Evolutionary conservation across 352 stramenopile genomes (phyloP).

Genomic region (Phytophthora pseudosyringae): DNA sequence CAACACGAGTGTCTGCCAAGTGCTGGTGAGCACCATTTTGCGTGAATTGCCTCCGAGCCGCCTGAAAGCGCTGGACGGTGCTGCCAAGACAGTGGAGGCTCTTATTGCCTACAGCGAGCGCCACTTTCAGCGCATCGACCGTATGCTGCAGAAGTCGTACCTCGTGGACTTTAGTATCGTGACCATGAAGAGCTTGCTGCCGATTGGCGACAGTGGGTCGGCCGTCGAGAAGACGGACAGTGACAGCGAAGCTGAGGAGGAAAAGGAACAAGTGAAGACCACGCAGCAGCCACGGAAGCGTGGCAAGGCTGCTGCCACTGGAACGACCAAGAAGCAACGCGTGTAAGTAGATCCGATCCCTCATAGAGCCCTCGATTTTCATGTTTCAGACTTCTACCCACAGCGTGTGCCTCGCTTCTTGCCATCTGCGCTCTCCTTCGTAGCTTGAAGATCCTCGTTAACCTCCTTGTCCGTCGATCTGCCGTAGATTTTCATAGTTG

Average conservation of each 20-base stretch:
- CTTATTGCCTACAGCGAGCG: constrained; percentile 97
- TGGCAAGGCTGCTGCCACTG: constrained; percentile 21
- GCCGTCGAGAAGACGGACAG: constrained; percentile 51
- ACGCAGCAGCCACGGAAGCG: constrained; percentile 36
- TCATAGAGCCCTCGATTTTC: constrained; percentile 36
- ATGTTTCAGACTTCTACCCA: constrained; percentile 5
- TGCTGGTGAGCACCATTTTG: constrained; percentile 93
- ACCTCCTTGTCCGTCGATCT: constrained; percentile 16
- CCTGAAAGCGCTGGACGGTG: constrained; percentile 75
- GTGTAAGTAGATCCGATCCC: constrained; percentile 45
- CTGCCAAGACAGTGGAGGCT: constrained; percentile 88
- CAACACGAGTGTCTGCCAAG: constrained; percentile 94
- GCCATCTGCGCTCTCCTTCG: neutral
- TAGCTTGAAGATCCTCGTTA: neutral
- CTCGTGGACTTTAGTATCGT: constrained; percentile 95
- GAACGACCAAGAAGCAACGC: constrained; percentile 53
- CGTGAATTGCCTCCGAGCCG: constrained; percentile 66
- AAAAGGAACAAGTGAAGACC: constrained; percentile 29
- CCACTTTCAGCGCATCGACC: constrained; percentile 97
- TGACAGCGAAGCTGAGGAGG: constrained; percentile 34
- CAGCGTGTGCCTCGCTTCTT: constrained; percentile 29
- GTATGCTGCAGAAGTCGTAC: constrained; percentile 96
- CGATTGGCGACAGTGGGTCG: constrained; percentile 37
- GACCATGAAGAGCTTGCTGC: constrained; percentile 87
- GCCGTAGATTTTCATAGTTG: constrained; percentile 82